Base-by-base conservation (phyloP, 352 stramenopile species). In the Globisporangium abappressorium region DNA sequence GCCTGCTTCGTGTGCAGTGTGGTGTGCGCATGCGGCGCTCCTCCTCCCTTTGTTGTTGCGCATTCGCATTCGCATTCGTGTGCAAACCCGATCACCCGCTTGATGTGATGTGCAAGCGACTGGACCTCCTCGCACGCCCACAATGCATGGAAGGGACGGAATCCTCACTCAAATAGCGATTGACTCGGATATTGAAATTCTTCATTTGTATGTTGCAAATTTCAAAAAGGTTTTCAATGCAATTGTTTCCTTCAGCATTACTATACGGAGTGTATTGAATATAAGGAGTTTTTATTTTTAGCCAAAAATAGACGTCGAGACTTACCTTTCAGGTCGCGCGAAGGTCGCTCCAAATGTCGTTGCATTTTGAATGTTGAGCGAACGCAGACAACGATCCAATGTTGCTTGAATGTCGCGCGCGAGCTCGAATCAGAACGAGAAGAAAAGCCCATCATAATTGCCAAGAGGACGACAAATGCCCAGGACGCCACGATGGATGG, bases 321-420 rank as follows among this genome's bases (percentile, higher is more conserved):
- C 7, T 38, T 12, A 4, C 9, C 33, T 11, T 12, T 38, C 12
- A 54, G 46, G n/a, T 57, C 22, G 49, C 11, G 18, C 49, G 49
- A 57, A 57, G 22, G 49, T 55, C 47, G 47, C 14, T 15, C 47
- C 7, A 46, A 46, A 20, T 46, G 38, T 5, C 38, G 6, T 5
- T 20, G 38, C 12, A 1, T 20, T 46, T 15, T 20, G 38, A 18
- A 6, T 20, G 38, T 46, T 46, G 38, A 18, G 12, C 5, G 38
- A 46, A 46, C 12, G 12, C 18, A 20, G 6, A 46, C 11, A 11
- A 3, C 20, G 1, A 0, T 6, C 15, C 22, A 41, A 24, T n/a
- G 54, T 59, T 59, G 28, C 54, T 24, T 43, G 54, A 59, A 59
- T n/a, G 54, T 59, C 11, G 26, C 54, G 34, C 26, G 54, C 5